Base-by-base conservation (phyloP, 2,329 filamentous ascomycete genomes). In the Coniochaeta sp. region DNA sequence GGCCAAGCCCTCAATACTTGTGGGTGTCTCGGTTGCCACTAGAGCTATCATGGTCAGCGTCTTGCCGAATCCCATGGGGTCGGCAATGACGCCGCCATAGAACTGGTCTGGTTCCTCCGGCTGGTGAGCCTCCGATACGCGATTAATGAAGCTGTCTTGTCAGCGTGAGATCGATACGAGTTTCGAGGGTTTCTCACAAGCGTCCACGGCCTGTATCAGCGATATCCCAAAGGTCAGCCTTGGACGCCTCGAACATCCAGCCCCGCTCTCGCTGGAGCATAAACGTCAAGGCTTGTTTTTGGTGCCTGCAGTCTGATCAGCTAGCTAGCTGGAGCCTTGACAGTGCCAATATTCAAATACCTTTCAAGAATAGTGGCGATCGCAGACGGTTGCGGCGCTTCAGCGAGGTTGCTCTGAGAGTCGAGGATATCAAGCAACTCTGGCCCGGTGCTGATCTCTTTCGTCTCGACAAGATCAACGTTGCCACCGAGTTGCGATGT, bases 21-120 rank as follows among this genome's bases (percentile, higher is more conserved):
- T 38, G 7, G 34, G 26, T n/a, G 62, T 44, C 50, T 75, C 73
- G 0, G 65, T 62, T 1, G 75, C 77, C 1, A 71, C 65, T 1
- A 81, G 60, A 0, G 77, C 65, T 28, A 80, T 74, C 72, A 79
- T 78, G 0, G 72, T 73, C 0, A 79, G 61, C 0, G 77, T 78
- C 58, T 80, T 80, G 0, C 78, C 78, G 0, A 79, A 65, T 0
- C 78, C 78, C 78, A 80, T 80, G 0, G 73, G 69, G 60, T 80
- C 78, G 1, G 77, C 77, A 24, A 80, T 66, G n/a, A 79, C 75
- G 1, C 78, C 78, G 0, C 78, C 78, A 10, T 66, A 67, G n/a
- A 77, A 77, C 0, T 66, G 40, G 2, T 66, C 61, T 0, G 77
- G 77, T 0, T 68, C 64, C 4, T 76, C 68, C 0, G 1, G 0